Evolutionary conservation across 805 yeast species (phyloP), one percentile per base, ranked within the genome.

Genomic region (Millerago galiae): DNA sequence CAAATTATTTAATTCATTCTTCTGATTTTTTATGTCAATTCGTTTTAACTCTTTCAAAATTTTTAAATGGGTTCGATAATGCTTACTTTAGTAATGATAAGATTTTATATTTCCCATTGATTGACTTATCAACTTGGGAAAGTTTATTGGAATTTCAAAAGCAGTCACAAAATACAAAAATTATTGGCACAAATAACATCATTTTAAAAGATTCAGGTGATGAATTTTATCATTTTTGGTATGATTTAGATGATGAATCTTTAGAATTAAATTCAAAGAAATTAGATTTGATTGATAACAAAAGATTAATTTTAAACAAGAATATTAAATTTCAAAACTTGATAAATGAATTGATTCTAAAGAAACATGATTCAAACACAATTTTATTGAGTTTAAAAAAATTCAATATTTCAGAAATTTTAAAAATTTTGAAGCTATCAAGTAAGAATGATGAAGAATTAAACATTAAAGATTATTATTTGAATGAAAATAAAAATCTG

Each of bases 111-210:
- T 73, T 75, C 50, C 89, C 89, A 2, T 70, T 78, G 26, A 63
- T 79, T 34, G 89, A 82, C 48, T 72, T 81, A 2, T 75, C 81
- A 3, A 72, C 77, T 45, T 62, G 79, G 35, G 79, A 76, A 45
- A 46, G 61, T 54, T 40, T 68, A 63, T 46, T 64, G 52, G 26
- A 63, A 62, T 25, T 44, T 26, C 45, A 49, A 11, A 35, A 48
- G 10, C 44, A 41, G 12, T 38, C 51, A 1, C 43, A 49, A 15
- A 44, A 42, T 12, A 55, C 58, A 21, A 76, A 66, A 50, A 61
- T 83, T 37, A 72, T 83, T 2, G 91, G 91, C 4, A 81, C 88
- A 3, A 76, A 82, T 33, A 83, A 83, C 54, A 74, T 82, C 13
- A 72, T 80, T 33, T 75, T 83, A 54, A 77, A 77, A 52, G 68